Conservation (phyloP, 2,329 filamentous ascomycete species). For the Verticillium longisporum region DNA sequence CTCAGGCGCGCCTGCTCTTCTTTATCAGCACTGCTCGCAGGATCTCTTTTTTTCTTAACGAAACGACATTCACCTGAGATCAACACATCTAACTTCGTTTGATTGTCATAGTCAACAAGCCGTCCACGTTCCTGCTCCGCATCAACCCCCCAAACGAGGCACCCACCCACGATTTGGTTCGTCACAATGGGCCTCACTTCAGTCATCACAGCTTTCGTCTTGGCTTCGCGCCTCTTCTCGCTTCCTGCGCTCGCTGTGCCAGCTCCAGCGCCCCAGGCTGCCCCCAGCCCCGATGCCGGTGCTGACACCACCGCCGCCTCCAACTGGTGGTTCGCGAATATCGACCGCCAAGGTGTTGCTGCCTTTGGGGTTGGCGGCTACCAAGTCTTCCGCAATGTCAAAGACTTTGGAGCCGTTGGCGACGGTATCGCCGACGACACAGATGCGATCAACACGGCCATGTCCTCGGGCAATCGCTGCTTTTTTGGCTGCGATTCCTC, state of each 20-base stretch:
- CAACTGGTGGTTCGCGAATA: constrained; percentile 65
- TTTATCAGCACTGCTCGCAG: background rate
- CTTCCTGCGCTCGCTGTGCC: constrained; percentile 13
- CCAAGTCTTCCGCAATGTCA: constrained; percentile 71
- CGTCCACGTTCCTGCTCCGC: background rate
- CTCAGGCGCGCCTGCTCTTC: background rate
- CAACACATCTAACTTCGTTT: too few relatives aligned
- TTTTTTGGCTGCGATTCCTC: constrained; percentile 75
- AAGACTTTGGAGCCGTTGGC: constrained; percentile 67
- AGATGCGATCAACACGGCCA: constrained; percentile 76
- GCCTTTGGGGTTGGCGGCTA: constrained; percentile 57
- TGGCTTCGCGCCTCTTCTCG: constrained; percentile 35
- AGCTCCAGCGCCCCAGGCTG: constrained; percentile 22
- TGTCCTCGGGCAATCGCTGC: constrained; percentile 72
- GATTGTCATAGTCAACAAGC: background rate
- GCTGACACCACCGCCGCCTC: constrained; percentile 20
- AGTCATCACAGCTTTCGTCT: constrained; percentile 31
- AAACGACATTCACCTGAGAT: too few relatives aligned
- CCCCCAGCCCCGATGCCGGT: constrained; percentile 7
- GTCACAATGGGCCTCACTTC: constrained; percentile 37
- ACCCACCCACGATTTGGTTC: constrained; percentile 23
- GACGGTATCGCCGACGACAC: constrained; percentile 73
- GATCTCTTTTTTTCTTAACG: background rate
- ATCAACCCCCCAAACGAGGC: constrained; percentile 5
- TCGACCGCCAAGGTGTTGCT: constrained; percentile 61